These are phyloP conservation scores for Cudoniella acicularis DNA, from an alignment of 495 filamentous ascomycete genomes.

Conservation along the genomic window DNA sequence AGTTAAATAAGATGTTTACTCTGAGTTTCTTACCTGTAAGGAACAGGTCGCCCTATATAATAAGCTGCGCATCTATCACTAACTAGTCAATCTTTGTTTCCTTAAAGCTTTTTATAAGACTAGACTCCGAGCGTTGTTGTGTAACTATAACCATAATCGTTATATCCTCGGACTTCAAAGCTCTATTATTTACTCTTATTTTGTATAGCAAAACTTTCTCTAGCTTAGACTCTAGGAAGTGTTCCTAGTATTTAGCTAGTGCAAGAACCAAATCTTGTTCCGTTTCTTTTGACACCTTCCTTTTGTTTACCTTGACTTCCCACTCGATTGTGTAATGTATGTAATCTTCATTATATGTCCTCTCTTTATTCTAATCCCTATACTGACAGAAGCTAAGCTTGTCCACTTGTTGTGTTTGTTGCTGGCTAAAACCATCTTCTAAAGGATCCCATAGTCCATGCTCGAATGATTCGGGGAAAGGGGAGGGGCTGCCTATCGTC, in stretches of 20 bases:
- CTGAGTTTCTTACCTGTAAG: neutral
- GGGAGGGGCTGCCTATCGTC: neutral
- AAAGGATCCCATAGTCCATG: neutral
- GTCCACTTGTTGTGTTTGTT: constrained; percentile 1
- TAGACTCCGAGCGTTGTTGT: neutral
- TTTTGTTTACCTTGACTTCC: neutral
- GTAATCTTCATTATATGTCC: neutral
- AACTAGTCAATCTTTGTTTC: constrained; percentile 3
- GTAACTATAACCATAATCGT: neutral
- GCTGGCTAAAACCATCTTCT: neutral
- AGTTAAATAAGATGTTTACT: constrained; percentile 8
- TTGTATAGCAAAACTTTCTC: constrained; percentile 3
- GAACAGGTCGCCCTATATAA: neutral
- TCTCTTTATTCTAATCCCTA: constrained; percentile 1
- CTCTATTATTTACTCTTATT: neutral
- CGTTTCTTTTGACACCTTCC: neutral
- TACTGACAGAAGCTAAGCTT: constrained; percentile 7
- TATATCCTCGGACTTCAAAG: neutral
- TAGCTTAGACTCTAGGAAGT: constrained; percentile 5
- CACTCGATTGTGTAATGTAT: constrained; percentile 2
- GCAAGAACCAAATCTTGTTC: constrained; percentile 5
- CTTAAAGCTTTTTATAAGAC: constrained; percentile 8
- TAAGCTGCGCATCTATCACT: constrained; percentile 5
- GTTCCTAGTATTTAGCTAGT: neutral
- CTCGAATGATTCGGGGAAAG: constrained; percentile 1